Evolutionary conservation across 1,284 basidiomycete genomes (phyloP).

Genomic region (Ceratobasidium sp.): DNA sequence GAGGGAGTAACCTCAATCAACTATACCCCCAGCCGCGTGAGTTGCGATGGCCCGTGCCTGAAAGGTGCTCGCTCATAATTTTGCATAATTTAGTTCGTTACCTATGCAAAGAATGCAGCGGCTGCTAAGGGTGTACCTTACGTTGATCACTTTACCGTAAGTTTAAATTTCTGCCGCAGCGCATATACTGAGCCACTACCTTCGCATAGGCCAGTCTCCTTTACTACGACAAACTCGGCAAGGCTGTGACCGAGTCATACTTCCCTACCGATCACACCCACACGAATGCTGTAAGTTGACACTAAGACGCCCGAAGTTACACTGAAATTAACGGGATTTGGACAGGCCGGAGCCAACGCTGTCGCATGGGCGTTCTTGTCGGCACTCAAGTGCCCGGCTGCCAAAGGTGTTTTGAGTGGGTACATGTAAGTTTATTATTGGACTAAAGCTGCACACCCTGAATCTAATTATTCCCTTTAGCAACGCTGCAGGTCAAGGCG

Average conservation of each 20-base stretch:
- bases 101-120: slow-evolving; percentile 55
- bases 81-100: slow-evolving; percentile 49
- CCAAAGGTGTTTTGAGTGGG: slow-evolving; percentile 1
- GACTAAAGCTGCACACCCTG: background rate
- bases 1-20: slow-evolving; percentile 48
- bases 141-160: slow-evolving; percentile 53
- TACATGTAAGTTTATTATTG: slow-evolving; percentile 11
- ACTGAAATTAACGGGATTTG: background rate
- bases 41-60: background rate
- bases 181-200: background rate
- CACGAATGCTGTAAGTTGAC: slow-evolving; percentile 48
- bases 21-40: slow-evolving; percentile 48
- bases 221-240: slow-evolving; percentile 54
- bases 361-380: slow-evolving; percentile 39
- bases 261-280: slow-evolving; percentile 60
- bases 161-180: background rate
- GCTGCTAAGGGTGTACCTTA: slow-evolving; percentile 53
- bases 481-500: slow-evolving; percentile 1
- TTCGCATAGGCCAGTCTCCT: slow-evolving; percentile 51
- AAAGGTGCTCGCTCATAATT: background rate
- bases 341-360: slow-evolving; percentile 28
- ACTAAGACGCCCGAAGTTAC: background rate
- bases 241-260: slow-evolving; percentile 52
- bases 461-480: background rate
- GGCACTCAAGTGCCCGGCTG: slow-evolving; percentile 33